Conservation (phyloP, 2,329 filamentous ascomycete species). For the Diaporthe amygdali region DNA sequence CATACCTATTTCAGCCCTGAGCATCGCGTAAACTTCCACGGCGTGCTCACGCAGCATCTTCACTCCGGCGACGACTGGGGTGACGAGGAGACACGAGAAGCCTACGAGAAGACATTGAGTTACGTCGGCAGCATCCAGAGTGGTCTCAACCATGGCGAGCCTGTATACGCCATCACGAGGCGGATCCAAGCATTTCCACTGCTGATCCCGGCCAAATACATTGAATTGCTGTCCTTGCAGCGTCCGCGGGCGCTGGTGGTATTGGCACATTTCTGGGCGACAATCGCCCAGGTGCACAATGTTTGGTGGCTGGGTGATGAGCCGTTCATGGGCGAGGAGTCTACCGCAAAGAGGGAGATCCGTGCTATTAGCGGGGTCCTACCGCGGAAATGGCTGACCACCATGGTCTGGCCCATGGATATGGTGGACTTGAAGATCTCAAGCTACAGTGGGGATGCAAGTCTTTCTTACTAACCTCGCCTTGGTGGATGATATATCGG, state of each 20-base stretch:
- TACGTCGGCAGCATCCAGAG: constrained; percentile 34
- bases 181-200: constrained; percentile 34
- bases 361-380: constrained; percentile 31
- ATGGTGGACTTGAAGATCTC: constrained; percentile 23
- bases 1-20: constrained; percentile 32
- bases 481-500: too few relatives aligned
- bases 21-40: constrained; percentile 28
- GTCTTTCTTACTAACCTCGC: too few relatives aligned
- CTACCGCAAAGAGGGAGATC: constrained; percentile 33
- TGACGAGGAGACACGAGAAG: constrained; percentile 30
- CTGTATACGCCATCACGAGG: constrained; percentile 34
- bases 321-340: constrained; percentile 20
- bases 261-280: constrained; percentile 34
- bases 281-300: constrained; percentile 28
- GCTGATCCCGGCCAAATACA: constrained; percentile 30
- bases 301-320: constrained; percentile 34
- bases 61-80: constrained; percentile 28
- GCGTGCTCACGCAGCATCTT: constrained; percentile 28
- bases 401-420: constrained; percentile 33
- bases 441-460: too few relatives aligned
- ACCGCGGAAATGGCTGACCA: constrained; percentile 28
- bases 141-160: constrained; percentile 34
- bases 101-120: constrained; percentile 35
- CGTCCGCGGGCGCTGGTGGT: constrained; percentile 33
- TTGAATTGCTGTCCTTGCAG: constrained; percentile 29